A percentile compares a stretch with the other conserved stretches of the same genome.
These are phyloP conservation scores for Ophiostoma himal-ulmi DNA, from an alignment of 2,329 filamentous ascomycete genomes.

Conservation along the genomic window DNA sequence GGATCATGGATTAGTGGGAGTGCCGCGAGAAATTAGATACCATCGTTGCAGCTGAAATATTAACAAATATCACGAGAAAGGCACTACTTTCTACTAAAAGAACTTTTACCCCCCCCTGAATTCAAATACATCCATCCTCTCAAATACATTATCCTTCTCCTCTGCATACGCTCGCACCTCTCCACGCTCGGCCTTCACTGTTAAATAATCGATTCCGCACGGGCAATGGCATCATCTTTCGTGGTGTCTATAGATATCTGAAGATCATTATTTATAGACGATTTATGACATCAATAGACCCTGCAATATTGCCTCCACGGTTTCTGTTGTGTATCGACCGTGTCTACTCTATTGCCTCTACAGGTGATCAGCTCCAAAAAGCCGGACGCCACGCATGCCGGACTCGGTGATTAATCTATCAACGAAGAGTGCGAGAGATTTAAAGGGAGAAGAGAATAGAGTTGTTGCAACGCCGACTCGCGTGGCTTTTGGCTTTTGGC, in stretches of 20 bases:
- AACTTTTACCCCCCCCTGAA: too few relatives aligned
- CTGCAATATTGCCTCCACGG: not conserved
- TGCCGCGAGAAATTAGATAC: too few relatives aligned
- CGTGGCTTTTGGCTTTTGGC: not conserved
- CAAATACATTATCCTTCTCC: not conserved
- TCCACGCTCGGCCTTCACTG: not conserved
- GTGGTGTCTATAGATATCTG: not conserved
- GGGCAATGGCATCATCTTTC: not conserved
- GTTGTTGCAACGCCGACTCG: not conserved
- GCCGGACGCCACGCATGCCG: constrained; percentile 7
- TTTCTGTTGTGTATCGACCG: not conserved
- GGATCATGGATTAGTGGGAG: not conserved
- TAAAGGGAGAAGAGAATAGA: not conserved
- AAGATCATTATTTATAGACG: not conserved
- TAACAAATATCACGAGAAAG: too few relatives aligned
- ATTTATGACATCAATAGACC: not conserved
- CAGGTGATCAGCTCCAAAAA: not conserved
- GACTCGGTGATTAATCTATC: constrained; percentile 4
- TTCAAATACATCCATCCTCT: not conserved
- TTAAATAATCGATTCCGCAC: not conserved
- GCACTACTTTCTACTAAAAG: too few relatives aligned
- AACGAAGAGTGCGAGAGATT: not conserved
- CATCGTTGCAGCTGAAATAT: too few relatives aligned
- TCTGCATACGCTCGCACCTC: not conserved
- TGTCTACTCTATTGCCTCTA: not conserved